Conservation (phyloP, 2,329 filamentous ascomycete species). For the Scopulariopsis brevicaulis region DNA sequence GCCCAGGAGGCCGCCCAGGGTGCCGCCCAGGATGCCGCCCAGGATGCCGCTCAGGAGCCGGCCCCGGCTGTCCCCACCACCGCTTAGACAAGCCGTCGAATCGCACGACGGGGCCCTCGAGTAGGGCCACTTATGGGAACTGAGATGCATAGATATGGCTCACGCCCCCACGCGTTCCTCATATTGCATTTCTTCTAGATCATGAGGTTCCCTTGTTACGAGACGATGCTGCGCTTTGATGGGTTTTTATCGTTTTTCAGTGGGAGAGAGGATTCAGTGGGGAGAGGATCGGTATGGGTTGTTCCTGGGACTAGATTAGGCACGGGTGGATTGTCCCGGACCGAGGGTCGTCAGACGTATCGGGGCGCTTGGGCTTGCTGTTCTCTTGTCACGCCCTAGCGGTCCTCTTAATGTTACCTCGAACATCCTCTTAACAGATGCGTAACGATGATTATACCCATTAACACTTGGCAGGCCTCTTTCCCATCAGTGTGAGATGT, state of each 20-base stretch:
- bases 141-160: conserved; percentile 3
- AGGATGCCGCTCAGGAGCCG: conserved; percentile 5
- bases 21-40: conserved; percentile 15
- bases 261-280: not conserved
- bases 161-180: not conserved
- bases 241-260: not conserved
- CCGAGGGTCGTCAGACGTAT: not conserved
- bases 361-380: not conserved
- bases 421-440: not conserved
- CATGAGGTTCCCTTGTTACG: not conserved
- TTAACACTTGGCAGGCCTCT: not conserved
- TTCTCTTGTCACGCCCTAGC: not conserved
- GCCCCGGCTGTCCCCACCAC: conserved; percentile 13
- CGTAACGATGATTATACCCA: not conserved
- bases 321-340: not conserved
- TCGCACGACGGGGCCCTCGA: conserved; percentile 6
- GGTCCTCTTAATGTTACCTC: not conserved
- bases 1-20: conserved; percentile 16
- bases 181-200: not conserved
- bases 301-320: conserved; percentile 3
- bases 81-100: conserved; percentile 13
- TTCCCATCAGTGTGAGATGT: not conserved
- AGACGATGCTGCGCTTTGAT: conserved; percentile 2
- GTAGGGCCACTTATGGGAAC: conserved; percentile 14
- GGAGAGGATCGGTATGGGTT: not conserved